These are phyloP conservation scores for Phytophthora agathidicida DNA, from an alignment of 352 stramenopile genomes.

Conservation along the genomic window DNA sequence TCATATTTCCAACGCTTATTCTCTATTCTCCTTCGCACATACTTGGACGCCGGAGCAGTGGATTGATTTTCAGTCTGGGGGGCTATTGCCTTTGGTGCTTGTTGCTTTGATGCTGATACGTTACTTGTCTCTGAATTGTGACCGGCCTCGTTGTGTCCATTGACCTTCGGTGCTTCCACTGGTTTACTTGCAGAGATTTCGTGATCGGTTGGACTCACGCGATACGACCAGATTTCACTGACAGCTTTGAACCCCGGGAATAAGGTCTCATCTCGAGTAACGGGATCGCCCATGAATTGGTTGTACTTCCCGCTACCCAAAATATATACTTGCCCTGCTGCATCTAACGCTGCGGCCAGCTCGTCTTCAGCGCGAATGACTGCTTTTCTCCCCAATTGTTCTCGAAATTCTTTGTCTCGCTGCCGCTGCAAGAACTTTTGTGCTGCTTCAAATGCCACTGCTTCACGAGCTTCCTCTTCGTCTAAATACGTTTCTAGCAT, in stretches of 20 bases:
- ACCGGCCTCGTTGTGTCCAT: slow-evolving; percentile 5
- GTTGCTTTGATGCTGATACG: neutral
- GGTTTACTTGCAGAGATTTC: slow-evolving; percentile 2
- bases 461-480: slow-evolving; percentile 89
- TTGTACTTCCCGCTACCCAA: slow-evolving; percentile 85
- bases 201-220: slow-evolving; percentile 37
- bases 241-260: slow-evolving; percentile 72
- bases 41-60: slow-evolving; percentile 31
- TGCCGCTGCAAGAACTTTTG: slow-evolving; percentile 78
- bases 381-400: slow-evolving; percentile 54
- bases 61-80: neutral
- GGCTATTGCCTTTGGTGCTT: neutral
- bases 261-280: slow-evolving; percentile 54
- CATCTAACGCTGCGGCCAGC: slow-evolving; percentile 87
- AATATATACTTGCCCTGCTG: slow-evolving; percentile 93
- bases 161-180: neutral
- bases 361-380: slow-evolving; percentile 81
- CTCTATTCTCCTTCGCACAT: slow-evolving; percentile 63
- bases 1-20: slow-evolving; percentile 74
- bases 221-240: slow-evolving; percentile 65
- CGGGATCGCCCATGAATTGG: slow-evolving; percentile 79
- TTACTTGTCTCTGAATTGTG: neutral
- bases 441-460: slow-evolving; percentile 78
- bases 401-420: slow-evolving; percentile 64
- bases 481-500: slow-evolving; percentile 91